Base-by-base conservation (phyloP, 768 basidiomycete genomes). In the Glaciozyma antarctica region DNA sequence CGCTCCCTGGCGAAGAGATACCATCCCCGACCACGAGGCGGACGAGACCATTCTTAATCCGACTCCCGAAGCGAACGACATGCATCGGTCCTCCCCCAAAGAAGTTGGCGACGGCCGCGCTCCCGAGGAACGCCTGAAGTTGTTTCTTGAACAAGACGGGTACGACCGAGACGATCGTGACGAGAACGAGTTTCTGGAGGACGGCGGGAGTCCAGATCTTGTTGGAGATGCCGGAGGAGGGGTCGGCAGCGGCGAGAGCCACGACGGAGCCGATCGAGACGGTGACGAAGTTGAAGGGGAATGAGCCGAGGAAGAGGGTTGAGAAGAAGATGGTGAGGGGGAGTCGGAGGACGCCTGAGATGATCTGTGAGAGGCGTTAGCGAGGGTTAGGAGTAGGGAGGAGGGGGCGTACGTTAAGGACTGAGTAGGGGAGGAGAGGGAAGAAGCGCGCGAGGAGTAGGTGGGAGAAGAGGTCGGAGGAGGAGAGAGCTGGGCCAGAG, bases 281-380 rank as follows among this genome's bases (percentile, higher is more conserved):
- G 34, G 74, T 75, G 22, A 67, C 73, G 30, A 72, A 72, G 60
- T 75, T 75, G 67, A 71, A 75, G 22, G 74, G 74, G 61, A 73
- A 71, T 1, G 69, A 71, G 16, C 74, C 74, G 44, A 75, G 52
- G 38, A 73, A 62, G 54, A 75, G 68, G 19, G 74, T 75, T 38
- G 60, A 45, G 60, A 73, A 73, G 69, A 73, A 75, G 32, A 70
- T 61, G 7, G 51, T 22, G 61, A 71, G 60, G 21, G 74, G 74
- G 10, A 73, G 56, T 26, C 61, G 55, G 41, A 75, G 68, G 17
- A 75, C 74, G 48, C 74, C 74, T 9, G 71, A 71, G 55, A 72
- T 71, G 60, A 74, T 65, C 68, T 69, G 64, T 4, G 53, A n/a
- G 5, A 47, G 58, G 21, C 0, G 53, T 32, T 17, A 48, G 43